Evolutionary conservation across 306 rosid species (phyloP), one percentile per base, ranked within the genome.

Genomic region (Prinsepia uniflora): DNA sequence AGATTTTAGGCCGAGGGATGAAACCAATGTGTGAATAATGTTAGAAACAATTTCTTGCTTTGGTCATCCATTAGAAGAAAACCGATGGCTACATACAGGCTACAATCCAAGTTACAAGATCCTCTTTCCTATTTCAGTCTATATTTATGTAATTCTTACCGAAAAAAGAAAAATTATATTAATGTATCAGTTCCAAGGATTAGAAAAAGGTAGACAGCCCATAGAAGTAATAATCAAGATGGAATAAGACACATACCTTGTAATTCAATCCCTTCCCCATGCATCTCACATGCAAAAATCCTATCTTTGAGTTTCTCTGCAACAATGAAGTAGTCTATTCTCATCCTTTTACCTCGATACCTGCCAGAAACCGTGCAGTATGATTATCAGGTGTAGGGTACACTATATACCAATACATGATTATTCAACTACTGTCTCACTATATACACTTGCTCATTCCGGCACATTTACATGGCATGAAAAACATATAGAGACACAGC

Each of bases 331-430:
- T 90, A 94, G 88, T 94, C 98, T 65, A 94, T 94, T 83, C 98
- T 84, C 98, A 94, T 94, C 79, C 96, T 83, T 83, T 94, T 94
- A 73, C 98, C 98, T 9, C 97, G 92, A 74, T 94, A 90, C 95
- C 98, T 94, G 78, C 82, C 75, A 77, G 77, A 67, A 75, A 78
- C 73, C 71, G 34, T 22, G 34, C 18, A 14, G 62, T 80, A 82
- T 73, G 49, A 63, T 65, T 22, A 75, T 54, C 54, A 65, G n/a
- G 40, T 15, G 36, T 30, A 66, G 68, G 47, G 49, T 5, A 7
- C 2, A 22, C 19, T n/a, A 8, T 12, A 56, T 52, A 55, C 36
- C 55, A 64, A 77, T 30, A 64, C 40, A 71, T 54, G 71, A 57
- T 65, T 52, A 67, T 74, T 69, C 74, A 71, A 45, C 10, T 13